Percentiles rank a stretch among this genome's conserved stretches.
Conservation (phyloP, 164 flowering plant genomes). For the Kalanchoe fedtschenkoi region DNA sequence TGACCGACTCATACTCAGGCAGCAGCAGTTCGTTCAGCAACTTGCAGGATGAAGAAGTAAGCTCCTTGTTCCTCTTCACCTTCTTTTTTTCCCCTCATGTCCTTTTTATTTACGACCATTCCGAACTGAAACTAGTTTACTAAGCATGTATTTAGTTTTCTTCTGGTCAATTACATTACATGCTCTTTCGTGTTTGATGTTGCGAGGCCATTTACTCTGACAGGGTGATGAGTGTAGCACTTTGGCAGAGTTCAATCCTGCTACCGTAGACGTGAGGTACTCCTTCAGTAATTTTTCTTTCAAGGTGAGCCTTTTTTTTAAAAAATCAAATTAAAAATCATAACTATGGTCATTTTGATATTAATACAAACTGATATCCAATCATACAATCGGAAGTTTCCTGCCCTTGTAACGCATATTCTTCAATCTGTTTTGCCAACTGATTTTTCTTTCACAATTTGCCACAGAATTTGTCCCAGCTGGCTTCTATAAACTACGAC, state of each 20-base stretch:
- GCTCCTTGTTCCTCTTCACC: neutral
- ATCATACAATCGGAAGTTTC: neutral
- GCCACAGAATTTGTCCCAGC: conserved; percentile 85
- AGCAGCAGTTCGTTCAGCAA: conserved; percentile 53
- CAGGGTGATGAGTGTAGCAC: conserved; percentile 86
- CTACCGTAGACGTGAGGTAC: conserved; percentile 49
- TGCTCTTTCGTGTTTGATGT: too few relatives aligned
- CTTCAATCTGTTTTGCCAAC: neutral
- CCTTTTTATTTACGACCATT: too few relatives aligned
- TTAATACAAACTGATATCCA: too few relatives aligned
- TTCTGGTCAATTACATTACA: too few relatives aligned
- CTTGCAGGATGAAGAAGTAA: conserved; percentile 71
- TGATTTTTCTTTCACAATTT: neutral
- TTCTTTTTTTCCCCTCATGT: neutral
- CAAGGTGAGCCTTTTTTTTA: conserved; percentile 43
- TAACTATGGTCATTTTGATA: too few relatives aligned
- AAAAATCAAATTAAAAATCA: neutral
- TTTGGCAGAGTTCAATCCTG: conserved; percentile 59
- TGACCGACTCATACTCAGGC: conserved; percentile 57
- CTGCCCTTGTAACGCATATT: neutral
- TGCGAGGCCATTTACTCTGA: neutral
- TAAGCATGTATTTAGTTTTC: too few relatives aligned
- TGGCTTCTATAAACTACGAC: conserved; percentile 95
- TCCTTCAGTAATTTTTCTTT: conserved; percentile 97
- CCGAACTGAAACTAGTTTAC: too few relatives aligned